These are phyloP conservation scores for Pythium folliculosum DNA, from an alignment of 352 stramenopile genomes.

Conservation along the genomic window DNA sequence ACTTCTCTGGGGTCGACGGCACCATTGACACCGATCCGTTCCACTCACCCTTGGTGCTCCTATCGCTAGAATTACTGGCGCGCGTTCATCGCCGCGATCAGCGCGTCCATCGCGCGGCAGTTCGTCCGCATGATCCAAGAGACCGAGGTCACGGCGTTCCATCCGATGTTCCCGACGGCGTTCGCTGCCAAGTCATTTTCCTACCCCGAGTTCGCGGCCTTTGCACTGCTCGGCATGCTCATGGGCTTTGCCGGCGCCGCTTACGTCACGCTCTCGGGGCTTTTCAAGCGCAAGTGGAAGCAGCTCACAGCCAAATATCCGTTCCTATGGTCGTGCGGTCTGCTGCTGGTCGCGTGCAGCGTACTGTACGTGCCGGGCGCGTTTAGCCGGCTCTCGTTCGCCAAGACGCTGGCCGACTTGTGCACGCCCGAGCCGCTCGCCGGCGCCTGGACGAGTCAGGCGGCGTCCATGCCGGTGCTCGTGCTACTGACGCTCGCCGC, in stretches of 20 bases:
- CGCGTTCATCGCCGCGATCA: slow-evolving; percentile 62
- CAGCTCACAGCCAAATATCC: slow-evolving; percentile 26
- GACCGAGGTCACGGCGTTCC: slow-evolving; percentile 40
- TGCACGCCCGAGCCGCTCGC: slow-evolving; percentile 26
- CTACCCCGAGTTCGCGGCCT: slow-evolving; percentile 51
- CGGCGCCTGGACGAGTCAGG: slow-evolving; percentile 35
- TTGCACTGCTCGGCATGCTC: slow-evolving; percentile 46
- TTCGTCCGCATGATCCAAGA: slow-evolving; percentile 43
- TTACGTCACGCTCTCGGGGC: slow-evolving; percentile 46
- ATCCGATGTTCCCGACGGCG: slow-evolving; percentile 51
- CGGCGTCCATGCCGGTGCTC: slow-evolving; percentile 34
- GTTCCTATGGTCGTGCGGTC: slow-evolving; percentile 23
- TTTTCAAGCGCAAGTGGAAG: slow-evolving; percentile 49
- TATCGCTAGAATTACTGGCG: slow-evolving; percentile 58
- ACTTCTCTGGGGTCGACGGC: background rate
- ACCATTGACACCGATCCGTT: background rate
- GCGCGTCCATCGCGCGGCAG: slow-evolving; percentile 50
- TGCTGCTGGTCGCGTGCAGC: slow-evolving; percentile 42
- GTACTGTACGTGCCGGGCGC: slow-evolving; percentile 45
- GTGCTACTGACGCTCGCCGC: slow-evolving; percentile 36
- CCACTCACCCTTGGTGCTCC: background rate
- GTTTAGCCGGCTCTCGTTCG: slow-evolving; percentile 39
- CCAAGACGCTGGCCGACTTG: slow-evolving; percentile 38
- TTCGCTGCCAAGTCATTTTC: slow-evolving; percentile 47
- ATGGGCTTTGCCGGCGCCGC: slow-evolving; percentile 50